Evolutionary conservation across 306 rosid species (phyloP).

Genomic region (Leucaena leucocephala): DNA sequence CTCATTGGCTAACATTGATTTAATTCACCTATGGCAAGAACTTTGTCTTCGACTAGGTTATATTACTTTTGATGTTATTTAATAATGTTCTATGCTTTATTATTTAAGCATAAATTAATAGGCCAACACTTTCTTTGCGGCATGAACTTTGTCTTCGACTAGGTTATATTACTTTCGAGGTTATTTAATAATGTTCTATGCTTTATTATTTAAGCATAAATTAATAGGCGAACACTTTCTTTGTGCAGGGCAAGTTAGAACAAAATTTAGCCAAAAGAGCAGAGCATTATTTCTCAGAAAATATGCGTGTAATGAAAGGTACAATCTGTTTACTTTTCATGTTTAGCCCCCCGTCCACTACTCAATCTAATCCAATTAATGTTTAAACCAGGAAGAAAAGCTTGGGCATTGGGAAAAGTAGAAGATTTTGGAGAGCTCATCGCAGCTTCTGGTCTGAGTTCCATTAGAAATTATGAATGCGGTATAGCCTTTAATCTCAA

Average conservation of each 20-base stretch:
- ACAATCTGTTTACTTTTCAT: constrained; percentile 11
- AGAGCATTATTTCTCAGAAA: constrained; percentile 91
- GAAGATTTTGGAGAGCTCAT: constrained; percentile 80
- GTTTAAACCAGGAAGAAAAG: constrained; percentile 69
- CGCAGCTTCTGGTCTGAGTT: constrained; percentile 87
- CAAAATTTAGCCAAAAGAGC: constrained; percentile 74
- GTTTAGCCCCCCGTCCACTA: constrained; percentile 19
- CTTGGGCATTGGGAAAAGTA: constrained; percentile 73
- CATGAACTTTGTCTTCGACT: background rate
- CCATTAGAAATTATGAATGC: constrained; percentile 89
- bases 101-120: constrained; percentile 23
- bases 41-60: constrained; percentile 18
- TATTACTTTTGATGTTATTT: constrained; percentile 28
- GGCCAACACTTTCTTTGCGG: constrained; percentile 23
- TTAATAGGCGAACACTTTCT: constrained; percentile 11
- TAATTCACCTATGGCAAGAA: background rate
- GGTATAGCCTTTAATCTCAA: constrained; percentile 54
- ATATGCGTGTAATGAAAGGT: constrained; percentile 79
- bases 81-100: constrained; percentile 26
- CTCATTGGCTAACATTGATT: background rate
- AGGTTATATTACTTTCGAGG: constrained; percentile 12
- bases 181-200: constrained; percentile 30
- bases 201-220: constrained; percentile 31
- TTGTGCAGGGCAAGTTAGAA: constrained; percentile 62
- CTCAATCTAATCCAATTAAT: constrained; percentile 9